phyloP scores from a whole-genome alignment of 495 filamentous ascomycete species.

The Penicillium cataractarum region DNA sequence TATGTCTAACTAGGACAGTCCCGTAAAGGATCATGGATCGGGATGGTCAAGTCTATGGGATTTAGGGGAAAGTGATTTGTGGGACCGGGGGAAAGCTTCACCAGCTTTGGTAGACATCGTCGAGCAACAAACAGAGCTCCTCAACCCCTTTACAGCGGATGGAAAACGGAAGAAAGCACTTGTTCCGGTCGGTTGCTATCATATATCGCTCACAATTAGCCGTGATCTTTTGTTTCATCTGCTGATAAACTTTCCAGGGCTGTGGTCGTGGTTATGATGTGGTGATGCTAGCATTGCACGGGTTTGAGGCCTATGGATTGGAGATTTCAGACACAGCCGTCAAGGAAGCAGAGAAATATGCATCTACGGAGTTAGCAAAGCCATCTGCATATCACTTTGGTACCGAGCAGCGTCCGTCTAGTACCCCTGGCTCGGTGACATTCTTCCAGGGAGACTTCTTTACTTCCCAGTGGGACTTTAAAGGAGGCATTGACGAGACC shows the following conservation, averaged over 20 bases:
- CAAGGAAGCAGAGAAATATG: constrained; percentile 24
- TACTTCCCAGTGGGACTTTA: constrained; percentile 48
- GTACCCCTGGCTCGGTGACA: constrained; percentile 31
- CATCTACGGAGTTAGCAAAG: constrained; percentile 13
- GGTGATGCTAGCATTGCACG: constrained; percentile 36
- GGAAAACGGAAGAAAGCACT: constrained; percentile 39
- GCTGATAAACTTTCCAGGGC: constrained; percentile 30
- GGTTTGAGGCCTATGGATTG: constrained; percentile 32
- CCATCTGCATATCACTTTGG: constrained; percentile 30
- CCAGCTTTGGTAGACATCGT: constrained; percentile 48
- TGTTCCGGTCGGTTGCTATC: constrained; percentile 35
- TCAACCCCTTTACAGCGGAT: constrained; percentile 20
- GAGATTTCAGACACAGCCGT: constrained; percentile 34
- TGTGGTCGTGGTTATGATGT: constrained; percentile 41
- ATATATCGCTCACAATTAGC: too few relatives aligned
- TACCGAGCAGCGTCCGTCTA: not conserved
- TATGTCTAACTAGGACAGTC: constrained; percentile 1
- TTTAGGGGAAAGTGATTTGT: constrained; percentile 35
- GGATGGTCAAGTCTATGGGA: constrained; percentile 49
- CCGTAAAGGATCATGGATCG: constrained; percentile 23
- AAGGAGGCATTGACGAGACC: constrained; percentile 28
- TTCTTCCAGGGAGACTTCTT: constrained; percentile 71
- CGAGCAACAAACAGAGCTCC: constrained; percentile 31
- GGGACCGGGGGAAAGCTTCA: constrained; percentile 48
- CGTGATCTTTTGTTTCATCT: too few relatives aligned